phyloP scores from a whole-genome alignment of 495 filamentous ascomycete genomes.

The Xylaria telfairii region DNA sequence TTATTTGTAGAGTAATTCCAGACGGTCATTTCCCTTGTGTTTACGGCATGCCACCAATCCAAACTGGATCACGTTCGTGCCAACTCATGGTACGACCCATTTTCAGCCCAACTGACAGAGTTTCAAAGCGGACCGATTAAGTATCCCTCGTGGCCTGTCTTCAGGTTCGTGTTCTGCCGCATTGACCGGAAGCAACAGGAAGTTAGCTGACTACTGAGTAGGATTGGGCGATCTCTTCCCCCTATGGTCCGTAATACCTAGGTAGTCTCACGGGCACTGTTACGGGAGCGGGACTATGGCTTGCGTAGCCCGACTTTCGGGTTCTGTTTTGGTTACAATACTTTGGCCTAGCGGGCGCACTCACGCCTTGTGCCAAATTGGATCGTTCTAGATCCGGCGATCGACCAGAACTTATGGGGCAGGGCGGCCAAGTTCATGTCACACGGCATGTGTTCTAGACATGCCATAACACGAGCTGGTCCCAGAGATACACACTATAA shows the following conservation, averaged over 20 bases:
- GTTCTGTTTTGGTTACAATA: neutral
- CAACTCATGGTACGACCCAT: neutral
- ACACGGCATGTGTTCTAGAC: constrained; percentile 23
- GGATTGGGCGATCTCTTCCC: constrained; percentile 20
- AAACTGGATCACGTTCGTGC: neutral
- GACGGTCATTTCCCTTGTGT: neutral
- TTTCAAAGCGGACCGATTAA: neutral
- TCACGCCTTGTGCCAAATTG: constrained; percentile 32
- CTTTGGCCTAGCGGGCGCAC: constrained; percentile 21
- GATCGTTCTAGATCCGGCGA: constrained; percentile 41
- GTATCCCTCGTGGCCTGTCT: neutral
- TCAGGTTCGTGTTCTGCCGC: neutral
- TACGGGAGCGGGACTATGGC: neutral
- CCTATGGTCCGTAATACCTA: constrained; percentile 4
- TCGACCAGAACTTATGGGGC: constrained; percentile 28
- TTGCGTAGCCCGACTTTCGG: constrained; percentile 15
- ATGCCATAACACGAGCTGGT: neutral
- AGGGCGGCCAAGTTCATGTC: constrained; percentile 18
- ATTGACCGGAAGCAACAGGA: constrained; percentile 1
- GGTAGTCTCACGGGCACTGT: neutral
- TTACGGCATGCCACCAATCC: neutral
- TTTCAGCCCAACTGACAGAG: neutral
- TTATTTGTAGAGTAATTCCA: neutral
- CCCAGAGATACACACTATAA: constrained; percentile 12
- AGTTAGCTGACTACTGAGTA: neutral